Evolutionary conservation across 1,284 basidiomycete species (phyloP).

Genomic region (Malassezia arunalokei): DNA sequence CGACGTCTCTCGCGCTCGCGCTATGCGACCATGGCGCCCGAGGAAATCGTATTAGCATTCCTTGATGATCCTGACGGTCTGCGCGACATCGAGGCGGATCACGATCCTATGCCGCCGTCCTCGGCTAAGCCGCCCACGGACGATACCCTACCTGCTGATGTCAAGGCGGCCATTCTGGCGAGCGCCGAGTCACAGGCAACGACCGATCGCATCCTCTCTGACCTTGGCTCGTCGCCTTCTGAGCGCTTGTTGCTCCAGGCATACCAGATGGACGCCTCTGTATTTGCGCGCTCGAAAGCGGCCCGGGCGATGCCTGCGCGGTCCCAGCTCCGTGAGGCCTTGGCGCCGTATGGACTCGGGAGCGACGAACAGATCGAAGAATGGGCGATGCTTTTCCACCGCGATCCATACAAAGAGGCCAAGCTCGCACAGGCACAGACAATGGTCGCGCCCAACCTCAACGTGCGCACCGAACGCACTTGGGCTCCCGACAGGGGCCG

Average conservation of each 20-base stretch:
- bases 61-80: constrained; percentile 15
- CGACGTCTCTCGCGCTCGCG: neutral
- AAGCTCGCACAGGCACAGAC: neutral
- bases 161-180: constrained; percentile 13
- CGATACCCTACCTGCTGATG: constrained; percentile 1
- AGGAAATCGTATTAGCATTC: constrained; percentile 7
- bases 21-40: constrained; percentile 1
- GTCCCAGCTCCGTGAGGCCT: constrained; percentile 5
- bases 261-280: neutral
- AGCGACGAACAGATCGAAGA: constrained; percentile 13
- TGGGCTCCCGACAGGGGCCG: constrained; percentile 3
- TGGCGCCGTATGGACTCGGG: neutral
- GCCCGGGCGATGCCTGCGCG: constrained; percentile 5
- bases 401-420: neutral
- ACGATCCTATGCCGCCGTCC: neutral
- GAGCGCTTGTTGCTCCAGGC: constrained; percentile 4
- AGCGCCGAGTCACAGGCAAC: constrained; percentile 2
- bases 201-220: neutral
- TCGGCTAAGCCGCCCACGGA: neutral
- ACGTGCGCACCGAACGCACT: neutral
- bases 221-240: neutral
- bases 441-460: constrained; percentile 7
- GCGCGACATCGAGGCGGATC: constrained; percentile 5
- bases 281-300: constrained; percentile 10
- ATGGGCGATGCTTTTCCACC: constrained; percentile 11